Percentiles rank a stretch among this genome's conserved stretches.
These are phyloP conservation scores for Setaria viridis DNA, from an alignment of 202 grass and related monocot species.

Conservation along the genomic window DNA sequence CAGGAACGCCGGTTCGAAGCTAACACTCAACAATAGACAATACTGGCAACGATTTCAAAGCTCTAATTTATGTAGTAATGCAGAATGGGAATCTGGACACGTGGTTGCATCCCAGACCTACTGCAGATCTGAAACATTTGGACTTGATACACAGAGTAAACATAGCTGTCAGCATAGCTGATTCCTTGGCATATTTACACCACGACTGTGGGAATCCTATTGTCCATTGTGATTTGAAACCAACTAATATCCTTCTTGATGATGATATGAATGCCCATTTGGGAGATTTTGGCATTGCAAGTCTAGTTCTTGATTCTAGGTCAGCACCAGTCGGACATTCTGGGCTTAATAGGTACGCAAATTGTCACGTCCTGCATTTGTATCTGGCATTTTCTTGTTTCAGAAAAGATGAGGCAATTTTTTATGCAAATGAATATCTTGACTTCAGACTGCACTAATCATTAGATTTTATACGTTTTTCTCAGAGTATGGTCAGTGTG, in stretches of 20 bases:
- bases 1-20: too few relatives aligned
- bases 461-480: too few relatives aligned
- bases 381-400: too few relatives aligned
- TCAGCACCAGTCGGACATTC: background rate
- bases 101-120: background rate
- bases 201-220: background rate
- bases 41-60: background rate
- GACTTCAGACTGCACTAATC: too few relatives aligned
- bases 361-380: too few relatives aligned
- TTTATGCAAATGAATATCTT: too few relatives aligned
- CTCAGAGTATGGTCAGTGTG: conserved; percentile 47
- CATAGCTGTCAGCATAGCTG: conserved; percentile 1
- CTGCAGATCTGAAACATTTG: background rate
- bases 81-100: conserved; percentile 24
- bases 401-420: too few relatives aligned
- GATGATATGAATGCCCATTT: conserved; percentile 12
- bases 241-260: conserved; percentile 21
- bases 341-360: conserved; percentile 19
- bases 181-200: conserved; percentile 35
- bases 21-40: background rate
- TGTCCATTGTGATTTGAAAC: conserved; percentile 42
- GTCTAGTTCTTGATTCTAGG: background rate
- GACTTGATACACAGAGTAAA: background rate
- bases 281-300: conserved; percentile 34
- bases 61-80: conserved; percentile 28